Percentiles rank a stretch among this genome's conserved stretches.
Evolutionary conservation across 148 eudicot genomes (phyloP).

Genomic region (Spergularia marina): DNA sequence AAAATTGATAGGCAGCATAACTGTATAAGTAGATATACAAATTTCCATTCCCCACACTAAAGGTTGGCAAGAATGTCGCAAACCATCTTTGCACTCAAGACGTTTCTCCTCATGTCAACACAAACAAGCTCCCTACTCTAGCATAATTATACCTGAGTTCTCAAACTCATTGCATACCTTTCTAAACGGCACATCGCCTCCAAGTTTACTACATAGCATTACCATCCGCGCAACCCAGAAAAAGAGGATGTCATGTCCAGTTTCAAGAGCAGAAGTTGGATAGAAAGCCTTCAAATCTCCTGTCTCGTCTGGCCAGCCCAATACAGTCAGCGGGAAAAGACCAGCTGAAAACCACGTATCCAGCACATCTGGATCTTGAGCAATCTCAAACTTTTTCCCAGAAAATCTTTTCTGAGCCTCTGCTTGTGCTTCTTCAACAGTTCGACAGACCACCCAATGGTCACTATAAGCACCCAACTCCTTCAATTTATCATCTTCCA

Average conservation of each 20-base stretch:
- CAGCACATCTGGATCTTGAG: conserved; percentile 91
- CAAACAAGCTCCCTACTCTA: not conserved
- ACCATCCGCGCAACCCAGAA: conserved; percentile 99
- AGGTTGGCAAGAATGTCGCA: not conserved
- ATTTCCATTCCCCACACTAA: not conserved
- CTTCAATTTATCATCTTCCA: conserved; percentile 70
- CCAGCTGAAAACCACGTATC: conserved; percentile 99
- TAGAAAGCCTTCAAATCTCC: conserved; percentile 77
- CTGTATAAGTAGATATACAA: not conserved
- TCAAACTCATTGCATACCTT: conserved; percentile 44
- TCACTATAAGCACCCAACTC: conserved; percentile 76
- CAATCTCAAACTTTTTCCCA: conserved; percentile 60
- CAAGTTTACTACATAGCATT: conserved; percentile 79
- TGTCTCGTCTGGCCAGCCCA: conserved; percentile 96
- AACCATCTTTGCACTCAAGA: not conserved
- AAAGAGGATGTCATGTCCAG: conserved; percentile 94
- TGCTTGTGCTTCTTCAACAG: conserved; percentile 62
- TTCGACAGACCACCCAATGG: conserved; percentile 91
- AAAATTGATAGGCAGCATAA: no score
- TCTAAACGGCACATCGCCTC: conserved; percentile 81
- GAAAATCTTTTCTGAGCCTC: conserved; percentile 54
- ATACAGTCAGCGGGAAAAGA: conserved; percentile 81
- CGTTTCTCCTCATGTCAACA: no score
- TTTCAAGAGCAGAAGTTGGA: conserved; percentile 95
- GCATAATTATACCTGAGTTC: not conserved